Percentiles rank a stretch among this genome's conserved stretches.
phyloP scores from a whole-genome alignment of 805 yeast species.

The Candida nitratophila region DNA sequence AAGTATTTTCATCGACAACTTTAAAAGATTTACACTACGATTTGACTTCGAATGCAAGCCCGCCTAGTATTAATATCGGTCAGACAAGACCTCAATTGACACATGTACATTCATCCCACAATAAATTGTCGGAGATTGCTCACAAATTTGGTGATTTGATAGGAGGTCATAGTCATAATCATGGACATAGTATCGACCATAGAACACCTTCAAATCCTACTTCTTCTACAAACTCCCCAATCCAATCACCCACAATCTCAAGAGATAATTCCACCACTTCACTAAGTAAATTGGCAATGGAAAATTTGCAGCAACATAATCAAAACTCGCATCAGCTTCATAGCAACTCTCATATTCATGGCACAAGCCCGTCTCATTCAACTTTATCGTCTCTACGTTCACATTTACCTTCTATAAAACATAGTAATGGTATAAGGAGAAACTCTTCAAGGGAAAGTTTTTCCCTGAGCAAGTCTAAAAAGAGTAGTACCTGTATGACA shows the following conservation, averaged over 20 bases:
- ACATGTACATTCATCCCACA: conserved; percentile 11
- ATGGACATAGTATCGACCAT: conserved; percentile 8
- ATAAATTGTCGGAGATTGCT: conserved; percentile 19
- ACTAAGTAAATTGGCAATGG: conserved; percentile 12
- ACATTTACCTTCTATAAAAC: conserved; percentile 6
- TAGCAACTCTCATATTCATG: conserved; percentile 1
- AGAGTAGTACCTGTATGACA: neutral
- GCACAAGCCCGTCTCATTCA: conserved; percentile 5
- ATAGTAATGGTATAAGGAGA: conserved; percentile 7
- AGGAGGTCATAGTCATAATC: neutral
- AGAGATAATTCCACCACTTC: conserved; percentile 19
- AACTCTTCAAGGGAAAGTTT: conserved; percentile 12
- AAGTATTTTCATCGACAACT: neutral
- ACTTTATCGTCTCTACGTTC: neutral
- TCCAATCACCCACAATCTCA: conserved; percentile 13
- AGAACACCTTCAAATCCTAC: conserved; percentile 9
- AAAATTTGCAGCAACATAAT: neutral
- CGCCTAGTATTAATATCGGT: no score
- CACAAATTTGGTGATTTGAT: conserved; percentile 22
- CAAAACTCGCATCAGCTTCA: neutral
- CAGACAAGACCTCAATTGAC: neutral
- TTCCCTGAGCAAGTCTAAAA: neutral
- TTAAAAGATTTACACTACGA: neutral
- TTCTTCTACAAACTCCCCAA: conserved; percentile 4
- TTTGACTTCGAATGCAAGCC: no score